Conservation (phyloP, 1,284 basidiomycete genomes). For the Grifola frondosa region DNA sequence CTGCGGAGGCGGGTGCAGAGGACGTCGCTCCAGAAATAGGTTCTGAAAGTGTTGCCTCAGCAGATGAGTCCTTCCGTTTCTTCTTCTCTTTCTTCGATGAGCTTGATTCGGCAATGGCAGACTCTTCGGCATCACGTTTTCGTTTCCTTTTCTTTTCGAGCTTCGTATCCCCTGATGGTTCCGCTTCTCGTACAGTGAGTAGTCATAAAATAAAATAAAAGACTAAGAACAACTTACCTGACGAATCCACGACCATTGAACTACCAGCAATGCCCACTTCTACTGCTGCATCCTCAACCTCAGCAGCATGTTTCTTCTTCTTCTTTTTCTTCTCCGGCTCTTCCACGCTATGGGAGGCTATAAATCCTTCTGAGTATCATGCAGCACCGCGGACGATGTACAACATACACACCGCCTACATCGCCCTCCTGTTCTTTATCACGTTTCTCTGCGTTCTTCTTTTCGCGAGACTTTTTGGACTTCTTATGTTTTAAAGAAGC, state of each 20-base stretch:
- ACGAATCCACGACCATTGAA: constrained; percentile 15
- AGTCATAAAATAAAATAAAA: not conserved
- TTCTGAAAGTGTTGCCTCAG: constrained; percentile 8
- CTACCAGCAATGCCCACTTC: constrained; percentile 1
- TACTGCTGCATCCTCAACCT: not conserved
- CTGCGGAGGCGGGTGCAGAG: constrained; percentile 32
- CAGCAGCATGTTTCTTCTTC: constrained; percentile 6
- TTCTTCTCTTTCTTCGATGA: constrained; percentile 26
- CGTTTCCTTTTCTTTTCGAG: constrained; percentile 27
- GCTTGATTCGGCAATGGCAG: constrained; percentile 3
- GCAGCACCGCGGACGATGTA: not conserved
- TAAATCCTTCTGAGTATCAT: constrained; percentile 9
- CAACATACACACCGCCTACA: constrained; percentile 29
- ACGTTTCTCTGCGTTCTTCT: constrained; percentile 12
- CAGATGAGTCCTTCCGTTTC: constrained; percentile 16
- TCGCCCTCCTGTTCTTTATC: constrained; percentile 12
- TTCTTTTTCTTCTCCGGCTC: constrained; percentile 23
- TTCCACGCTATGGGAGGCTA: constrained; percentile 8
- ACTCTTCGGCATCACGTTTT: constrained; percentile 24
- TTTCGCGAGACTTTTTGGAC: constrained; percentile 19
- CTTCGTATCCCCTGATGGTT: constrained; percentile 19
- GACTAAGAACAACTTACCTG: constrained; percentile 8
- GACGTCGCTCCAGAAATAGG: constrained; percentile 4
- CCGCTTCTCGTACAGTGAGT: not conserved
- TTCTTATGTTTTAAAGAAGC: constrained; percentile 20